A percentile compares a stretch with the other conserved stretches of the same genome.
Conservation (phyloP, 2,329 filamentous ascomycete genomes). For the Cytospora leucostoma region DNA sequence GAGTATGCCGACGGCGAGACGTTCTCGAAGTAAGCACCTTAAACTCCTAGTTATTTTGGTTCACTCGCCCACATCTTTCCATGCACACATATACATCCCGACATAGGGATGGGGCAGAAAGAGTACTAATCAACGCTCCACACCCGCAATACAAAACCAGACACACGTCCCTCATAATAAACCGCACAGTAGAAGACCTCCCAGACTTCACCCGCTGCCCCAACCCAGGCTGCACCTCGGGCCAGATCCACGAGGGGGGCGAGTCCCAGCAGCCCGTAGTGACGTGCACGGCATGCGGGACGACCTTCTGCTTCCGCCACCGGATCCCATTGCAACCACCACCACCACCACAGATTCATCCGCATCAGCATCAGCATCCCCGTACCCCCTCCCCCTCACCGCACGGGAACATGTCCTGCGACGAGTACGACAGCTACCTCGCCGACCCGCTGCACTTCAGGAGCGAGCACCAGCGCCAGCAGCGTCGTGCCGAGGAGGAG, state of each 20-base stretch:
- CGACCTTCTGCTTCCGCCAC: constrained; percentile 35
- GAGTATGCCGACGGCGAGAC: constrained; percentile 14
- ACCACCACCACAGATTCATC: background rate
- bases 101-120: background rate
- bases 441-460: constrained; percentile 24
- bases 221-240: constrained; percentile 41
- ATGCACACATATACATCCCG: no score
- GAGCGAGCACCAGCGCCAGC: constrained; percentile 35
- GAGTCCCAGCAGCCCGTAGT: constrained; percentile 35
- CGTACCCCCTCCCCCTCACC: constrained; percentile 7
- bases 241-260: constrained; percentile 45
- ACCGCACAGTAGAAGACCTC: constrained; percentile 34
- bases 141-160: no score
- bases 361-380: no score
- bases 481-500: constrained; percentile 35
- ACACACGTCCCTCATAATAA: constrained; percentile 8
- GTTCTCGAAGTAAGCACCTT: constrained; percentile 2
- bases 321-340: constrained; percentile 24
- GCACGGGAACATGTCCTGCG: constrained; percentile 32
- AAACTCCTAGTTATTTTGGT: no score
- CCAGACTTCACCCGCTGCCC: constrained; percentile 46
- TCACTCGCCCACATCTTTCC: background rate
- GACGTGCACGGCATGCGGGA: constrained; percentile 32
- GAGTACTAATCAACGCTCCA: no score
- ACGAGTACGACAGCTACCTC: constrained; percentile 31